phyloP scores from a whole-genome alignment of 768 basidiomycete species.

The Suillus discolor region DNA sequence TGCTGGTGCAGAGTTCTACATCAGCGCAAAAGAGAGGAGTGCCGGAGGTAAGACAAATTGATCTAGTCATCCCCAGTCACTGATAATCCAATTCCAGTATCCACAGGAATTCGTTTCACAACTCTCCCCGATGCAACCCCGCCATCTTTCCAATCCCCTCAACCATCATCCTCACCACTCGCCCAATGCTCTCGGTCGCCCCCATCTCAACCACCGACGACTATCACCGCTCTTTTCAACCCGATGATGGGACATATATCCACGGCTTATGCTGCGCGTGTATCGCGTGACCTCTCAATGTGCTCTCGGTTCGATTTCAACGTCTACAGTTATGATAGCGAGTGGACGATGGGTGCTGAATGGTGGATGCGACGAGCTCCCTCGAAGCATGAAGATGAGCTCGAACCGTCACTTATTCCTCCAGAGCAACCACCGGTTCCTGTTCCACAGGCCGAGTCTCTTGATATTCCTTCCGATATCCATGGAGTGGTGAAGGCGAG shows the following conservation, averaged over 20 bases:
- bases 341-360: slow-evolving; percentile 94
- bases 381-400: slow-evolving; percentile 15
- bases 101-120: slow-evolving; percentile 92
- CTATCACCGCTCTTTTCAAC: slow-evolving; percentile 92
- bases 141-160: slow-evolving; percentile 57
- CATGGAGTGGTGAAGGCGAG: slow-evolving; percentile 88
- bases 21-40: slow-evolving; percentile 91
- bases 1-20: slow-evolving; percentile 90
- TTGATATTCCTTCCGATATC: slow-evolving; percentile 39
- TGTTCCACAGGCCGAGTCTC: slow-evolving; percentile 1
- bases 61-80: background rate
- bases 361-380: slow-evolving; percentile 82
- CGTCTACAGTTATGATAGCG: slow-evolving; percentile 94
- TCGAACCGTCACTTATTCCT: background rate
- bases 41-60: slow-evolving; percentile 72
- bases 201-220: slow-evolving; percentile 82
- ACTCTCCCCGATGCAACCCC: slow-evolving; percentile 83
- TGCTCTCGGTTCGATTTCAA: slow-evolving; percentile 96
- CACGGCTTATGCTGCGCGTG: slow-evolving; percentile 86
- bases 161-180: slow-evolving; percentile 40
- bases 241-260: slow-evolving; percentile 96
- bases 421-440: slow-evolving; percentile 13
- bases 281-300: slow-evolving; percentile 81
- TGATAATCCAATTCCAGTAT: slow-evolving; percentile 53
- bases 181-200: slow-evolving; percentile 31